phyloP scores from a whole-genome alignment of 306 rosid species.

The Clitoria ternatea region DNA sequence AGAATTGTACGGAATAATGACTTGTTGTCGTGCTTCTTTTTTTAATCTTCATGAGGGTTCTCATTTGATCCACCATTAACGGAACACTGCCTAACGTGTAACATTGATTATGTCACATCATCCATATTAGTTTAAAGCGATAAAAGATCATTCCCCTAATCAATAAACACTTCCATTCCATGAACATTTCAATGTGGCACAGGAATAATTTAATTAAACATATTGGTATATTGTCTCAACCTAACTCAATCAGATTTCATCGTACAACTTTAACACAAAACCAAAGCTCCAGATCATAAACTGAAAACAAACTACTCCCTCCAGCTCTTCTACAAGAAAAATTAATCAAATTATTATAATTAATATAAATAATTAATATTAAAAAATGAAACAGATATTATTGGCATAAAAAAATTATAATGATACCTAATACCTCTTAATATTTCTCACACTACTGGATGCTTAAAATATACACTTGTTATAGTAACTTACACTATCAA shows the following conservation, averaged over 20 bases:
- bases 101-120: conserved; percentile 33
- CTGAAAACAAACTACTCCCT: not conserved
- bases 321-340: too few species aligned
- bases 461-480: too few species aligned
- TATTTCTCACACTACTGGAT: too few species aligned
- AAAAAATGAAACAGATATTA: too few species aligned
- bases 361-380: too few species aligned
- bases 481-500: too few species aligned
- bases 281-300: not conserved
- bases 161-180: conserved; percentile 15
- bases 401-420: too few species aligned
- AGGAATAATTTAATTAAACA: not conserved
- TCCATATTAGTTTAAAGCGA: not conserved
- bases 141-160: conserved; percentile 9
- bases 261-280: not conserved
- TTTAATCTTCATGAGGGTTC: not conserved
- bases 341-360: too few species aligned
- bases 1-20: conserved; percentile 5
- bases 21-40: not conserved
- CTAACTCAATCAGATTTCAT: not conserved
- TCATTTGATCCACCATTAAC: conserved; percentile 8
- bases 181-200: not conserved
- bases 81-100: not conserved
- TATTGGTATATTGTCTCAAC: not conserved
- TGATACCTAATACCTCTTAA: too few species aligned